These are phyloP conservation scores for Parafenestella ontariensis DNA, from an alignment of 2,329 filamentous ascomycete species.

Conservation along the genomic window DNA sequence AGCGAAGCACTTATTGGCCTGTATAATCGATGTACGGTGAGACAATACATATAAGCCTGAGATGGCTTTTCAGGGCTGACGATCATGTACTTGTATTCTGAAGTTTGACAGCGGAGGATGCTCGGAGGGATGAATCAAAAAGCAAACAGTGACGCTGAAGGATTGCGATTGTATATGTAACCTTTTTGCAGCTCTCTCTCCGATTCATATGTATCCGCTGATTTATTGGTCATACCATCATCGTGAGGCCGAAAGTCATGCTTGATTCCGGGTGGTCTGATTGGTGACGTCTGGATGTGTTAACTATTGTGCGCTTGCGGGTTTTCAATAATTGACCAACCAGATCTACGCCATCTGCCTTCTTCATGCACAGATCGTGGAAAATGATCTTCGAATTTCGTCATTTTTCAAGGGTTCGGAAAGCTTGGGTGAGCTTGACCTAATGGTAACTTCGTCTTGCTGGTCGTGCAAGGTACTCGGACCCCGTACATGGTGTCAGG, in stretches of 20 bases:
- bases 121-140: background rate
- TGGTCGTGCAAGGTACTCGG: too few relatives aligned
- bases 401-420: too few relatives aligned
- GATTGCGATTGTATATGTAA: background rate
- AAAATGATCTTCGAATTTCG: too few relatives aligned
- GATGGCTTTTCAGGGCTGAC: constrained; percentile 3
- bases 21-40: background rate
- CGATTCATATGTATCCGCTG: background rate
- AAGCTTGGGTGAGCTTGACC: too few relatives aligned
- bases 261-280: background rate
- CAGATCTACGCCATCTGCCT: background rate
- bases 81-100: background rate
- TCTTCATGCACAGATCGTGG: background rate
- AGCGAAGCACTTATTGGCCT: background rate
- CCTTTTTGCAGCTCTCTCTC: background rate
- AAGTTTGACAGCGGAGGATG: background rate
- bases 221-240: constrained; percentile 1
- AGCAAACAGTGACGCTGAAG: background rate
- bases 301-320: background rate
- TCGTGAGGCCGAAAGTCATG: constrained; percentile 12
- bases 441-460: too few relatives aligned
- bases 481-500: too few relatives aligned
- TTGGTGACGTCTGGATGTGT: background rate
- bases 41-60: background rate
- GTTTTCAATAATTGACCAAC: background rate